A percentile compares a stretch with the other conserved stretches of the same genome.
phyloP scores from a whole-genome alignment of 2,329 filamentous ascomycete species.

The Fusarium chaquense region DNA sequence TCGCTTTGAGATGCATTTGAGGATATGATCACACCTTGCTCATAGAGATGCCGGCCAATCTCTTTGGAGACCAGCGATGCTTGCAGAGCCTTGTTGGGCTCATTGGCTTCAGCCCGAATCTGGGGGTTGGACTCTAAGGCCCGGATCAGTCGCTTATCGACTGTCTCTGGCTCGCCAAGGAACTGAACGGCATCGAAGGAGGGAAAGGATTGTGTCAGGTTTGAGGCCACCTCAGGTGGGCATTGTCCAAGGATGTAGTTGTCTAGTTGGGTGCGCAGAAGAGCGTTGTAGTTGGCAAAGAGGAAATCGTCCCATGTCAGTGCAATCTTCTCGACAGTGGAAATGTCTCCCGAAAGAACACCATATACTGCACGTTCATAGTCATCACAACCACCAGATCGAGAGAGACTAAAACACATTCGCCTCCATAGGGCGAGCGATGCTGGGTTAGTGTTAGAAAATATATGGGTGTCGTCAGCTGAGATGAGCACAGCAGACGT shows the following conservation, averaged over 20 bases:
- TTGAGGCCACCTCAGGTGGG: conserved; percentile 64
- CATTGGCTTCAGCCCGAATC: conserved; percentile 68
- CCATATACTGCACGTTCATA: conserved; percentile 94
- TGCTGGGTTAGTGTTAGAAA: conserved; percentile 53
- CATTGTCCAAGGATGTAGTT: conserved; percentile 71
- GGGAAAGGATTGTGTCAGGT: conserved; percentile 69
- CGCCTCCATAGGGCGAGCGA: conserved; percentile 78
- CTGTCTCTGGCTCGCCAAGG: conserved; percentile 65
- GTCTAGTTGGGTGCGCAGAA: conserved; percentile 84
- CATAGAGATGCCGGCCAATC: conserved; percentile 67
- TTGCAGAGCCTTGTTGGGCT: conserved; percentile 80
- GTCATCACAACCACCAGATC: conserved; percentile 75
- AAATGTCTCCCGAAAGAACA: conserved; percentile 85
- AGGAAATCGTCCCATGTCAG: conserved; percentile 87
- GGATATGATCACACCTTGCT: conserved; percentile 64
- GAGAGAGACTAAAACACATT: conserved; percentile 79
- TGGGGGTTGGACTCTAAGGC: conserved; percentile 68
- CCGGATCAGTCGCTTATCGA: conserved; percentile 70
- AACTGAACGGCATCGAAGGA: conserved; percentile 74
- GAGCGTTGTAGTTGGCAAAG: conserved; percentile 88
- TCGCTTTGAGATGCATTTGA: conserved; percentile 41
- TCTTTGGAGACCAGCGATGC: conserved; percentile 78
- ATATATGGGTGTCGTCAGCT: conserved; percentile 58
- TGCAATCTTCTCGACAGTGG: conserved; percentile 81
- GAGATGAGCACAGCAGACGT: conserved; percentile 79